Evolutionary conservation across 2,329 filamentous ascomycete species (phyloP).

Genomic region (Fusarium udum): DNA sequence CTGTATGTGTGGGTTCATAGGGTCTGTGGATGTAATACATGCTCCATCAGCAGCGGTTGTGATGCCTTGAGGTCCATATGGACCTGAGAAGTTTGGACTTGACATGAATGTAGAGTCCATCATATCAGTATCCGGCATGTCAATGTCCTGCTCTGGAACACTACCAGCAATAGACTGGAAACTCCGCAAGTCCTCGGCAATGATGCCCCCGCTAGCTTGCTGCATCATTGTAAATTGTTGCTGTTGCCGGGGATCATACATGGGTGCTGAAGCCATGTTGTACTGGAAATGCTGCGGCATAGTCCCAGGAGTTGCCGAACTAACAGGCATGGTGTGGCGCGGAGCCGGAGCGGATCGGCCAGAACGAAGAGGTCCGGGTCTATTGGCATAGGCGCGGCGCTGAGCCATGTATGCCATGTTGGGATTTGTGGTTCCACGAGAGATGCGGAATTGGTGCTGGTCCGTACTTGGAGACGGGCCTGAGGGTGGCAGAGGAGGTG

Average conservation of each 20-base stretch:
- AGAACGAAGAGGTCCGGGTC: slow-evolving; percentile 42
- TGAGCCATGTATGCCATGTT: slow-evolving; percentile 51
- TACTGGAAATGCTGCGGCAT: slow-evolving; percentile 41
- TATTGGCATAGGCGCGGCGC: slow-evolving; percentile 46
- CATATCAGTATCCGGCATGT: slow-evolving; percentile 49
- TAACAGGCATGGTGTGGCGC: slow-evolving; percentile 33
- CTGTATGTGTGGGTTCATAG: slow-evolving; percentile 24
- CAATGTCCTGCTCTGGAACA: slow-evolving; percentile 47
- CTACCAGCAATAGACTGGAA: slow-evolving; percentile 47
- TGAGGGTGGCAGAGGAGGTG: slow-evolving; percentile 37
- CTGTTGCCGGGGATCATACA: slow-evolving; percentile 45
- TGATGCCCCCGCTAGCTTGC: slow-evolving; percentile 46
- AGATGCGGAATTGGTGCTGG: slow-evolving; percentile 51
- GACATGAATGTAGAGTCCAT: slow-evolving; percentile 43
- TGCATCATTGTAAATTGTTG: slow-evolving; percentile 45
- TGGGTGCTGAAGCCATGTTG: slow-evolving; percentile 34
- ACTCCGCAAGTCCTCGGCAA: slow-evolving; percentile 50
- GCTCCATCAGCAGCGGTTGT: slow-evolving; percentile 35
- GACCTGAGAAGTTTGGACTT: slow-evolving; percentile 31
- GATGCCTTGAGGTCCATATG: slow-evolving; percentile 37
- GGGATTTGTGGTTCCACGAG: slow-evolving; percentile 48
- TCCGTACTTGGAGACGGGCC: slow-evolving; percentile 43
- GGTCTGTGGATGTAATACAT: slow-evolving; percentile 35
- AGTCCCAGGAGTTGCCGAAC: slow-evolving; percentile 18
- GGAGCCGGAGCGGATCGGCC: slow-evolving; percentile 46